Evolutionary conservation across 75 land plant genomes (phyloP).

Genomic region (Sequoiadendron giganteum): DNA sequence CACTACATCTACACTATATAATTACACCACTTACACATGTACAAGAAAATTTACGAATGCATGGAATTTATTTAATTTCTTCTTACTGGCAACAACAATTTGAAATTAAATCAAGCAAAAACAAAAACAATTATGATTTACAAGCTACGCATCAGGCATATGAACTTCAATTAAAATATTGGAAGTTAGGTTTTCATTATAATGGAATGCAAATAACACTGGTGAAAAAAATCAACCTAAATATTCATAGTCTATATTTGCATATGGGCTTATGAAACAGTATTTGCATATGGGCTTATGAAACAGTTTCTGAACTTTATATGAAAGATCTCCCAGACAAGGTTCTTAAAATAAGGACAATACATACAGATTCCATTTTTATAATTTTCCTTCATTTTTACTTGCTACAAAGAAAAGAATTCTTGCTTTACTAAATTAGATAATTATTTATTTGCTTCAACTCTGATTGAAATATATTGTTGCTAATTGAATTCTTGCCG

Average conservation of each 20-base stretch:
- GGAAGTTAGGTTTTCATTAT: background rate
- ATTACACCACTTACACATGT: background rate
- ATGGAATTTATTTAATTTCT: background rate
- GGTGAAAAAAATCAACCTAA: background rate
- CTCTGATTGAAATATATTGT: background rate
- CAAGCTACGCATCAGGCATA: background rate
- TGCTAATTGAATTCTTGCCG: background rate
- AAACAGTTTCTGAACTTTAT: background rate
- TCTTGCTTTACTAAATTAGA: background rate
- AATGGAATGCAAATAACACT: background rate
- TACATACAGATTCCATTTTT: background rate
- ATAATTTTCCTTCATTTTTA: background rate
- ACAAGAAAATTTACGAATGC: background rate
- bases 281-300: background rate
- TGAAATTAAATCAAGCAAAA: background rate
- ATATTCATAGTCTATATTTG: too few species aligned
- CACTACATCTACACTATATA: background rate
- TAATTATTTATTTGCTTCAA: background rate
- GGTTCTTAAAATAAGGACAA: background rate
- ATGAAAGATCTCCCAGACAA: background rate
- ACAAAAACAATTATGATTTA: background rate
- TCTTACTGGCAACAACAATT: background rate
- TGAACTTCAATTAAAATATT: background rate
- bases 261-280: too few species aligned
- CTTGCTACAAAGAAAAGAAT: background rate